phyloP scores from a whole-genome alignment of 2,329 filamentous ascomycete genomes.

The Leptographium galeiforme region DNA sequence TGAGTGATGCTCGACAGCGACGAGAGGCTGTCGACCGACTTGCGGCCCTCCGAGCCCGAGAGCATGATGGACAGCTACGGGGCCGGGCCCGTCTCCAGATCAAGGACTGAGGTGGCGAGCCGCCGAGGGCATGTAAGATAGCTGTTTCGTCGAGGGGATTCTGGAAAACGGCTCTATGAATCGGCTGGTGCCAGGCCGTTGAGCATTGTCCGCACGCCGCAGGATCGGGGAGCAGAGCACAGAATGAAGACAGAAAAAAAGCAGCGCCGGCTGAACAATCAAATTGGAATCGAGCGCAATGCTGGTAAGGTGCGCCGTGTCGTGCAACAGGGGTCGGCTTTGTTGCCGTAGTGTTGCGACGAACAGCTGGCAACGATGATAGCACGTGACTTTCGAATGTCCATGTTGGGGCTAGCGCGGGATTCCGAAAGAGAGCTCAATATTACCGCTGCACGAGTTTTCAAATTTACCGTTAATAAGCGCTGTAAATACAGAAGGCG shows the following conservation, averaged over 20 bases:
- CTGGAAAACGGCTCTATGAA: background rate
- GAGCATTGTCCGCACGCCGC: background rate
- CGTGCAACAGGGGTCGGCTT: too few species aligned
- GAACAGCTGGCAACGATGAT: too few species aligned
- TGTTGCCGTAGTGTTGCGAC: too few species aligned
- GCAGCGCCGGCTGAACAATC: background rate
- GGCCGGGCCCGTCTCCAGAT: constrained; percentile 2
- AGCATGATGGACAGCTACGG: constrained; percentile 33
- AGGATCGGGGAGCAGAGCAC: background rate
- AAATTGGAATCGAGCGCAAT: too few species aligned
- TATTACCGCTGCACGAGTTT: too few species aligned
- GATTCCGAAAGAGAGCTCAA: too few species aligned
- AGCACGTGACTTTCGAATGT: background rate
- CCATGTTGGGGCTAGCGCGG: too few species aligned
- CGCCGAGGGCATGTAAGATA: constrained; percentile 6
- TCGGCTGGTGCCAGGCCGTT: background rate
- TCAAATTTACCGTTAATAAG: too few species aligned
- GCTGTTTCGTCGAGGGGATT: background rate
- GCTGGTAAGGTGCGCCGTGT: too few species aligned
- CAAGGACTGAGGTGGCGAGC: background rate
- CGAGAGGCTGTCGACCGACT: constrained; percentile 52
- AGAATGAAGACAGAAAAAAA: background rate
- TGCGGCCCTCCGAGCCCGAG: constrained; percentile 42
- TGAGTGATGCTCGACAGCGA: constrained; percentile 29
- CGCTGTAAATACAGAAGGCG: too few species aligned